phyloP scores from a whole-genome alignment of 202 grass and related monocot species.

The Bolboschoenoplectus hybrid region DNA sequence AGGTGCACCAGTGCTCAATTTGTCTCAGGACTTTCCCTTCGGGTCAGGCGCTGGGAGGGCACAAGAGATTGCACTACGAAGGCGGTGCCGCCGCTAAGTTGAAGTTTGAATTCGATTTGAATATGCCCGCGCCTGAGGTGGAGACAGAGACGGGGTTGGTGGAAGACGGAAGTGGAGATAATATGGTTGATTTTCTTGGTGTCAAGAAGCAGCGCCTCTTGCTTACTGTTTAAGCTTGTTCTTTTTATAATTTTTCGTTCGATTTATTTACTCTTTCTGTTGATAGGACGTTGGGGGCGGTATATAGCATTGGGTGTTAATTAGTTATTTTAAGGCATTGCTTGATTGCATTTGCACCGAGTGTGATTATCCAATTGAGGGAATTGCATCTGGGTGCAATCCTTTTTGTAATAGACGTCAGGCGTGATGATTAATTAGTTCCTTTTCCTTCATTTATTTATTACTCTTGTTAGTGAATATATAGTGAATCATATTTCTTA shows the following conservation, averaged over 20 bases:
- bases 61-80: slow-evolving; percentile 93
- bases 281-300: slow-evolving; percentile 19
- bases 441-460: not conserved
- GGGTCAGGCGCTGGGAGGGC: slow-evolving; percentile 78
- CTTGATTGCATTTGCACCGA: not conserved
- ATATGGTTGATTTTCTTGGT: slow-evolving; percentile 43
- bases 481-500: slow-evolving; percentile 2
- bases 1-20: slow-evolving; percentile 68
- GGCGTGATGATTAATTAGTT: not conserved
- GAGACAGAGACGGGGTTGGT: slow-evolving; percentile 41
- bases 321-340: slow-evolving; percentile 13
- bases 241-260: slow-evolving; percentile 44
- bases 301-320: slow-evolving; percentile 42
- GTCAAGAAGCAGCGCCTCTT: slow-evolving; percentile 40
- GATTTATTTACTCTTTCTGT: slow-evolving; percentile 44
- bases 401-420: slow-evolving; percentile 33
- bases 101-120: slow-evolving; percentile 63
- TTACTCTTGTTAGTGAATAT: not conserved
- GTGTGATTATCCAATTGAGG: slow-evolving; percentile 27
- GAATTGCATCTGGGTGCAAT: slow-evolving; percentile 25
- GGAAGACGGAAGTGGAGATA: slow-evolving; percentile 47
- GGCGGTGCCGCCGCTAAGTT: slow-evolving; percentile 29
- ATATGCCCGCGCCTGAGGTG: slow-evolving; percentile 50
- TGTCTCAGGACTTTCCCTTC: slow-evolving; percentile 75
- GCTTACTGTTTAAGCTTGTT: slow-evolving; percentile 40